phyloP scores from a whole-genome alignment of 225 moss, liverwort and hornwort genomes.

The Takakia lepidozioides region DNA sequence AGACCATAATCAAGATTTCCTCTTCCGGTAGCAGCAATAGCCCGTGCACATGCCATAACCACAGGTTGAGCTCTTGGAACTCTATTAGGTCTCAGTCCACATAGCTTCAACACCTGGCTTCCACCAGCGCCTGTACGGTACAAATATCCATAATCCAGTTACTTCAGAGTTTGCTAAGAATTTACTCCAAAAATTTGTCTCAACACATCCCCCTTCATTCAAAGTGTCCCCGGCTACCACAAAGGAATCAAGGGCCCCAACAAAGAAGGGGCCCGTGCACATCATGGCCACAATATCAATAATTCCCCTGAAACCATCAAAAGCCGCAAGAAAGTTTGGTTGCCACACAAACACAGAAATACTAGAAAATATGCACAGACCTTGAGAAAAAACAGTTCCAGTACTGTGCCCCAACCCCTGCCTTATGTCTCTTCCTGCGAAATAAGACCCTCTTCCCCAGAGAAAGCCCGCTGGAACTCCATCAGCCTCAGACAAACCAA shows the following conservation, averaged over 20 bases:
- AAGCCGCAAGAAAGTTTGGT: too few relatives aligned
- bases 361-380: too few relatives aligned
- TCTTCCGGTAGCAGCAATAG: slow-evolving; percentile 8
- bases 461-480: slow-evolving; percentile 2
- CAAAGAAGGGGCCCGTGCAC: too few relatives aligned
- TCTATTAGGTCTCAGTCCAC: slow-evolving; percentile 5
- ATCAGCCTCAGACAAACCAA: slow-evolving; percentile 6
- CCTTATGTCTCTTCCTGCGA: slow-evolving; percentile 3
- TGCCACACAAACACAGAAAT: too few relatives aligned
- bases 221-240: too few relatives aligned
- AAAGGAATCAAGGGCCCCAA: too few relatives aligned
- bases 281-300: too few relatives aligned
- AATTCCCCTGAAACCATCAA: too few relatives aligned
- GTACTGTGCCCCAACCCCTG: slow-evolving; percentile 2
- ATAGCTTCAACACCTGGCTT: slow-evolving; percentile 2
- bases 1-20: background rate
- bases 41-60: slow-evolving; percentile 5
- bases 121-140: background rate
- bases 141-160: too few relatives aligned
- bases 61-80: slow-evolving; percentile 9
- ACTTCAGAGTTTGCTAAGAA: too few relatives aligned
- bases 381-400: slow-evolving; percentile 4
- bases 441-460: slow-evolving; percentile 1
- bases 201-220: too few relatives aligned
- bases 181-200: too few relatives aligned